These are phyloP conservation scores for Penicillium alfredii DNA, from an alignment of 495 filamentous ascomycete genomes.

Conservation along the genomic window DNA sequence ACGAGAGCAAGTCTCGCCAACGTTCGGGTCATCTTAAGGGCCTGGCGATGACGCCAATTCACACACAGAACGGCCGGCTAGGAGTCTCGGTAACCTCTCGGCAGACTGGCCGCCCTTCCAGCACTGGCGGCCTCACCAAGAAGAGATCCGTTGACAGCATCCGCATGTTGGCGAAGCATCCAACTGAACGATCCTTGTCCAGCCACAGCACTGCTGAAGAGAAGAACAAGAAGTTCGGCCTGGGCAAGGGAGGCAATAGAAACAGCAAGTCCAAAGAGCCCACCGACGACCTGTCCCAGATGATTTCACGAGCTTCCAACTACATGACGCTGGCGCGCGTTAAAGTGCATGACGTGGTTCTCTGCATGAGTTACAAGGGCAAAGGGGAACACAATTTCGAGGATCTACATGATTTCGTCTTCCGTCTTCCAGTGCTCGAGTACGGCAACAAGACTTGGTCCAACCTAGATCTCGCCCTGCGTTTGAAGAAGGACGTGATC, in stretches of 20 bases:
- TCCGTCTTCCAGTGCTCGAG: conserved; percentile 88
- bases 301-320: conserved; percentile 91
- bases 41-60: conserved; percentile 36
- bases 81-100: conserved; percentile 19
- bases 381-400: conserved; percentile 90
- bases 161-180: conserved; percentile 42
- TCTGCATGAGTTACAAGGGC: conserved; percentile 96
- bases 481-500: conserved; percentile 89
- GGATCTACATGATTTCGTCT: conserved; percentile 95
- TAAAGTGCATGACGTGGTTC: conserved; percentile 87
- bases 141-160: conserved; percentile 67
- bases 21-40: conserved; percentile 39
- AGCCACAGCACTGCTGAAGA: conserved; percentile 50
- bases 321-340: conserved; percentile 97
- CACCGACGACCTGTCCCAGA: conserved; percentile 93
- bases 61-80: conserved; percentile 42
- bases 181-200: conserved; percentile 41
- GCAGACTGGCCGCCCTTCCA: conserved; percentile 23
- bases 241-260: conserved; percentile 42
- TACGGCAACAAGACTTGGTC: conserved; percentile 99
- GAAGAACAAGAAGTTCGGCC: conserved; percentile 49
- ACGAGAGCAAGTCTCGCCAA: conserved; percentile 35
- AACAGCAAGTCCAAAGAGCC: conserved; percentile 49
- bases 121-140: conserved; percentile 40
- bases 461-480: conserved; percentile 87